phyloP scores from a whole-genome alignment of 768 basidiomycete genomes.

The Boletus rufocinnamomeus region DNA sequence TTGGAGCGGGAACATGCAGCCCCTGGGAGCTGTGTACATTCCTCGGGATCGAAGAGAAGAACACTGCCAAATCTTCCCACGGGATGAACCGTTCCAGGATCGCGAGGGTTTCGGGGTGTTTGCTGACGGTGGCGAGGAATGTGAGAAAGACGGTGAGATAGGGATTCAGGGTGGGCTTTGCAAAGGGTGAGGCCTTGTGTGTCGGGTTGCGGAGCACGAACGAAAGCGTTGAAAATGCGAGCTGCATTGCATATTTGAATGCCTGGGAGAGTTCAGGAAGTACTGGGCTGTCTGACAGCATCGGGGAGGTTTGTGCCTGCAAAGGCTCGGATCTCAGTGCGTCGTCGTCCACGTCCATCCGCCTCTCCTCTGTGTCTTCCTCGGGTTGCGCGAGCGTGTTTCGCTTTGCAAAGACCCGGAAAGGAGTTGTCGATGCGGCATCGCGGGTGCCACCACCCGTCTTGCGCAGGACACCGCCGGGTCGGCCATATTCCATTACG shows the following conservation, averaged over 20 bases:
- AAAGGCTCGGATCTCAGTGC: slow-evolving; percentile 23
- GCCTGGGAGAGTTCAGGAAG: slow-evolving; percentile 56
- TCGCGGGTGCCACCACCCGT: slow-evolving; percentile 52
- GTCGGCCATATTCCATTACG: slow-evolving; percentile 85
- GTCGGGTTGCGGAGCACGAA: slow-evolving; percentile 66
- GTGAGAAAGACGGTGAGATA: slow-evolving; percentile 87
- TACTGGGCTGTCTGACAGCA: slow-evolving; percentile 36
- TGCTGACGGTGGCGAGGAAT: slow-evolving; percentile 78
- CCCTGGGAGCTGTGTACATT: slow-evolving; percentile 51
- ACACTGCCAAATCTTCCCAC: slow-evolving; percentile 73
- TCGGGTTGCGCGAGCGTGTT: slow-evolving; percentile 32
- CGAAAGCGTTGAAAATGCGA: slow-evolving; percentile 77
- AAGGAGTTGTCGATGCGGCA: slow-evolving; percentile 34
- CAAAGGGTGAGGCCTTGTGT: slow-evolving; percentile 59
- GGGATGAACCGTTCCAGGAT: slow-evolving; percentile 79
- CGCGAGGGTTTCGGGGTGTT: slow-evolving; percentile 58
- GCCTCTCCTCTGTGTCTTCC: slow-evolving; percentile 47
- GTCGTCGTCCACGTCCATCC: slow-evolving; percentile 69
- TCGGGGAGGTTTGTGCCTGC: slow-evolving; percentile 27
- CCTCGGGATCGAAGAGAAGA: slow-evolving; percentile 62
- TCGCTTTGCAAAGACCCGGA: slow-evolving; percentile 57
- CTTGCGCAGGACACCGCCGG: slow-evolving; percentile 67
- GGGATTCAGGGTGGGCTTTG: slow-evolving; percentile 67
- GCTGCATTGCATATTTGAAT: slow-evolving; percentile 73
- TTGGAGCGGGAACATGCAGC: slow-evolving; percentile 33